Evolutionary conservation across 257 asterid species (phyloP), one percentile per base, ranked within the genome.

Genomic region (Craterostigma plantagineum): DNA sequence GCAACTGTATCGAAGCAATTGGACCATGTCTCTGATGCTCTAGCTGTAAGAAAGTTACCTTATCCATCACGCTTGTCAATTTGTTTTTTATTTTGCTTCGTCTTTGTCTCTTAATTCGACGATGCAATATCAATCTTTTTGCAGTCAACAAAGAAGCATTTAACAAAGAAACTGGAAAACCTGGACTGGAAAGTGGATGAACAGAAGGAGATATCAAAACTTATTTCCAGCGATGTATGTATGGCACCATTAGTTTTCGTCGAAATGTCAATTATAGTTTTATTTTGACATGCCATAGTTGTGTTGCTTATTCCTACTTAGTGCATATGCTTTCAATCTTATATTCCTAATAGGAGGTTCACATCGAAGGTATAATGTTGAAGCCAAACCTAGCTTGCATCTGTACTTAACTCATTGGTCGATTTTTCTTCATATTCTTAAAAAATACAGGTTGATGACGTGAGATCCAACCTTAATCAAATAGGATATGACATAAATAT

Each of bases 151-250:
- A 79, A 66, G 75, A 73, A 70, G 58, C 81, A 76, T 62, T 60
- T 79, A 56, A 38, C 92, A 23, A 79, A 72, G 69, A 72, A 61
- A 63, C 69, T 79, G 57, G 91, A 79, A 59, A 67, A 47, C 62
- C 69, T 79, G 67, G 92, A 79, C 35, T 67, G 80, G 81, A 79
- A 79, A 66, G 37, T 76, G 56, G 90, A 79, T 52, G 92, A 72
- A 63, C 92, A 76, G 69, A 70, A 55, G 60, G 81, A 76, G 52
- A 61, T 57, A 37, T 70, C 91, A 15, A 70, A 65, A 58, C 71
- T 63, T 55, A 55, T 79, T 45, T 49, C 71, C 57, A 62, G 62
- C 59, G 90, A 79, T 63, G 92, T 79, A 79, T 11, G 86, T 43
- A 55, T n/a, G n/a, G n/a, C n/a, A n/a, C n/a, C n/a, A n/a, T n/a